Evolutionary conservation across 2,329 filamentous ascomycete species (phyloP), one percentile per base, ranked within the genome.

Genomic region (Nigrospora sphaerica): DNA sequence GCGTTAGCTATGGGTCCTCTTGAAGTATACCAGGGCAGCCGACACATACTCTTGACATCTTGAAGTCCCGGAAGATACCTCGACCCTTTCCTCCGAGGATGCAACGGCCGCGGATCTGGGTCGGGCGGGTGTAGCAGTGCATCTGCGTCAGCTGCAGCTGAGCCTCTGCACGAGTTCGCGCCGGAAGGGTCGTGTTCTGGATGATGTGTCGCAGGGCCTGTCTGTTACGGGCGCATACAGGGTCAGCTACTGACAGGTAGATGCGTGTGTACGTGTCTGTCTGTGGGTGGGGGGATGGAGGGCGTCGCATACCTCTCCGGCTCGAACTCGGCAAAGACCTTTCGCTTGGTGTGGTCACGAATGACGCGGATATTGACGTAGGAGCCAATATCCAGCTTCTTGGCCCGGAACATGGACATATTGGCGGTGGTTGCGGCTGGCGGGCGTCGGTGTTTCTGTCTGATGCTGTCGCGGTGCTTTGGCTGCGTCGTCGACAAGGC

Each of bases 271-370:
- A 19, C 4, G 13, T 38, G 28, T 50, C 44, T 49, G 52, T 28
- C 6, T 28, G 23, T 28, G 23, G 6, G 23, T 28, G 23, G 11
- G 41, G 4, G n/a, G 32, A 14, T 44, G 35, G 42, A 33, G 32
- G 18, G 39, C 23, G 42, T 45, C 54, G 53, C 66, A 52, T 74
- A 95, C 91, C 92, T 85, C 71, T 96, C 86, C 5, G 90, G 81
- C 73, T 98, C 93, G 62, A 85, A 74, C 64, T 89, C 77, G 62
- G 86, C 86, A 61, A 91, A 96, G 49, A 90, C 88, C 72, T 95
- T 92, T 60, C 93, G 86, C 80, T 97, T 98, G 46, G 90, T 91
- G 72, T 97, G 89, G 69, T 98, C 93, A 59, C 93, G 88, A 64
- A 98, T 86, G 55, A 88, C 80, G 56, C 85, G 85, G 65, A 85